Evolutionary conservation across 768 basidiomycete species (phyloP), one percentile per base, ranked within the genome.

Genomic region (Xerocomus spinulosus): DNA sequence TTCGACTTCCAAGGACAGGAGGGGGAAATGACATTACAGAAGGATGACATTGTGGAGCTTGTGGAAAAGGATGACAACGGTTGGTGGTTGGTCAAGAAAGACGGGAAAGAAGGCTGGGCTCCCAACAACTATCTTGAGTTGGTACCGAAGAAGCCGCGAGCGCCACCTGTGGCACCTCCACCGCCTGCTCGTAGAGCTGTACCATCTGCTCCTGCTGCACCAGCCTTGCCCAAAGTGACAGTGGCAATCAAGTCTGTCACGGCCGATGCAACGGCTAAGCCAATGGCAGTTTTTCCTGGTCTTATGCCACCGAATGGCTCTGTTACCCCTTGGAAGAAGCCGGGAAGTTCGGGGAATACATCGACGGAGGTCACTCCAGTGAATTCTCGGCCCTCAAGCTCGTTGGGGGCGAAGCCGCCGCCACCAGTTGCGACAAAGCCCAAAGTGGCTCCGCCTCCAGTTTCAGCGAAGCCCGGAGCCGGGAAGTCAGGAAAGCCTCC

Each of bases 41-140:
- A 97, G 67, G 96, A 93, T 58, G 96, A 97, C 51, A 49, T 88
- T 3, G 89, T 98, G 2, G 94, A 97, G 70, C 73, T 98, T 17
- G 74, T 93, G 26, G 85, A 95, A 72, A 92, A 96, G 64, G 84
- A 86, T 61, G 82, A 93, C 50, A 95, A 95, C 57, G 96, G 95
- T 3, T 99, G 96, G 96, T 98, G 96, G 95, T 75, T 96, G 26
- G 86, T 97, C 48, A 89, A 85, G 75, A 92, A 87, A 68, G 78
- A 75, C 44, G 79, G 78, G 3, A 69, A 72, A 15, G 92, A 97
- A 63, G 96, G 92, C 13, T 99, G 94, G 93, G 92, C 94, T 17
- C 96, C 96, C 2, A 83, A 85, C 55, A 93, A 92, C 66, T 96
- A 93, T 61, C 81, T 95, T 7, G 93, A 96, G 63, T 76, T 86